These are phyloP conservation scores for Verticillium nonalfalfae DNA, from an alignment of 2,329 filamentous ascomycete species.

Conservation along the genomic window DNA sequence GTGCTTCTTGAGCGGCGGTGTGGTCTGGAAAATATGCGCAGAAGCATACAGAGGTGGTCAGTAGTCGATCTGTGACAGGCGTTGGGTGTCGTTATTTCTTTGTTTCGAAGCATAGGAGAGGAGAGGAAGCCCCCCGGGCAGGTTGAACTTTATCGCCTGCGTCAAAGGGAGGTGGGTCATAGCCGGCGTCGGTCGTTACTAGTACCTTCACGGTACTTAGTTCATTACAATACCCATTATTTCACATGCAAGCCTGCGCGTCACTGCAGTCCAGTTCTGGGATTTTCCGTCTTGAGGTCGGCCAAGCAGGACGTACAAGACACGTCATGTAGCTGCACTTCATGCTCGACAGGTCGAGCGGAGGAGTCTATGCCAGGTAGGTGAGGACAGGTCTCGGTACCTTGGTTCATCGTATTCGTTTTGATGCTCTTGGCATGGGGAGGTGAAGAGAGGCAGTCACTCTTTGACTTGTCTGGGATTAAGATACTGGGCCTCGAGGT, in stretches of 20 bases:
- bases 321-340: no score
- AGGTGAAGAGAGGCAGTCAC: neutral
- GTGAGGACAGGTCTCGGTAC: neutral
- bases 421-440: neutral
- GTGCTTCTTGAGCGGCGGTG: neutral
- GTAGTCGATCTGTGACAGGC: neutral
- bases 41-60: neutral
- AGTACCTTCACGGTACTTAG: neutral
- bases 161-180: neutral
- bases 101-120: neutral
- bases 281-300: neutral
- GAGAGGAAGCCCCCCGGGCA: neutral
- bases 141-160: neutral
- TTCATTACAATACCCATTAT: neutral
- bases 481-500: neutral
- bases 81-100: neutral
- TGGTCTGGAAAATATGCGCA: neutral
- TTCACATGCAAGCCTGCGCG: neutral
- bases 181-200: neutral
- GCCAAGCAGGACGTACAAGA: no score
- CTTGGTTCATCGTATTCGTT: neutral
- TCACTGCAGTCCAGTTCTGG: neutral
- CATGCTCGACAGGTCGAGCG: no score
- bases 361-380: neutral
- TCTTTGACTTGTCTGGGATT: neutral